Percentiles rank a stretch among this genome's conserved stretches.
phyloP scores from a whole-genome alignment of 495 filamentous ascomycete species.

The Bacidia gigantensis region DNA sequence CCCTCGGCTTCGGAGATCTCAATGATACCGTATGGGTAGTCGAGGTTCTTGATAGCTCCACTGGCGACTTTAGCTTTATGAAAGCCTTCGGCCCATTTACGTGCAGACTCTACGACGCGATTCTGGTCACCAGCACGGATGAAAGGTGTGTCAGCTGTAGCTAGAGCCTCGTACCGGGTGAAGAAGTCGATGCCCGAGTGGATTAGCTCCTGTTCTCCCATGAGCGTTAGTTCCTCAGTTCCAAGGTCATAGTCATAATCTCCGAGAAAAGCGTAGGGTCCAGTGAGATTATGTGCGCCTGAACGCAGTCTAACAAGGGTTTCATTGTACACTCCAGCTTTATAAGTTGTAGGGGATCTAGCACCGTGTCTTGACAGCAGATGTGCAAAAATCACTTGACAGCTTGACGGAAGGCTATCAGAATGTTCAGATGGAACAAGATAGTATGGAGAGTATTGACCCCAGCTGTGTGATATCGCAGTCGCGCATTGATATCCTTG shows the following conservation, averaged over 20 bases:
- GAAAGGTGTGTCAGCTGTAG: conserved; percentile 45
- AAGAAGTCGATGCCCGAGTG: conserved; percentile 65
- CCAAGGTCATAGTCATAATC: conserved; percentile 61
- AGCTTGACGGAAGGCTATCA: conserved; percentile 41
- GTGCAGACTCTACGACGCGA: conserved; percentile 60
- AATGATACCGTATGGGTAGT: conserved; percentile 42
- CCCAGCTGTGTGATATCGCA: conserved; percentile 58
- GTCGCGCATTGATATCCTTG: conserved; percentile 50
- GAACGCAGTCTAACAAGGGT: conserved; percentile 48
- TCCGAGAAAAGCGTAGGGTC: conserved; percentile 49
- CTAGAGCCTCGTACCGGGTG: conserved; percentile 47
- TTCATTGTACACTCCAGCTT: conserved; percentile 40
- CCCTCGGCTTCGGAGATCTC: conserved; percentile 47
- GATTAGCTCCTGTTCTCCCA: conserved; percentile 60
- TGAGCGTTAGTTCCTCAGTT: conserved; percentile 55
- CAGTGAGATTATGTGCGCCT: conserved; percentile 38
- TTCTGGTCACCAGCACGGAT: conserved; percentile 54
- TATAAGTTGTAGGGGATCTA: conserved; percentile 55
- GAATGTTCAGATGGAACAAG: conserved; percentile 47
- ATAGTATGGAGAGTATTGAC: conserved; percentile 77
- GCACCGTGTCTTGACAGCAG: conserved; percentile 75
- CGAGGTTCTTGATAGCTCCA: conserved; percentile 20
- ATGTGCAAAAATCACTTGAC: conserved; percentile 63
- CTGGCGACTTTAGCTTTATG: conserved; percentile 41
- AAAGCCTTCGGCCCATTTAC: conserved; percentile 61